Conservation (phyloP, 441 rosid species). For the Adansonia madagascariensis region DNA sequence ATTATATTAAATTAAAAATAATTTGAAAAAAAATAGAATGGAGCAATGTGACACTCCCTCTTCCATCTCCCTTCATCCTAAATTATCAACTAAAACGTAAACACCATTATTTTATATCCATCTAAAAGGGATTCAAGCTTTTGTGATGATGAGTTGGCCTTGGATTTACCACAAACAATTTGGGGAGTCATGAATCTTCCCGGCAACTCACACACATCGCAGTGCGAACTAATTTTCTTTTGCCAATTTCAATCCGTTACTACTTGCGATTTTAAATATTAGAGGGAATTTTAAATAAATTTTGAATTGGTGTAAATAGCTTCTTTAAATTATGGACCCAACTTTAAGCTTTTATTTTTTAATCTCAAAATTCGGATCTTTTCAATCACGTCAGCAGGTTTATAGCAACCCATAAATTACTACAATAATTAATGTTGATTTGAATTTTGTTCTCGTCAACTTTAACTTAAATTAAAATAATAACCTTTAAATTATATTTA, state of each 20-base stretch:
- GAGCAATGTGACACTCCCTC: too few relatives aligned
- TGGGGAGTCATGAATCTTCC: too few relatives aligned
- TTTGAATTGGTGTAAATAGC: neutral
- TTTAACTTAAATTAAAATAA: too few relatives aligned
- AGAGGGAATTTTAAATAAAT: neutral
- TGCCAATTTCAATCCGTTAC: too few relatives aligned
- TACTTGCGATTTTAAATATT: neutral
- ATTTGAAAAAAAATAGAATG: too few relatives aligned
- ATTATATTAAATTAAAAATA: too few relatives aligned
- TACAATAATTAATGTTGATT: neutral
- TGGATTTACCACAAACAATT: neutral
- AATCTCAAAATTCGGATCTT: neutral
- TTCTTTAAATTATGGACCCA: neutral
- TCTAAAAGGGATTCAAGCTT: constrained; percentile 4
- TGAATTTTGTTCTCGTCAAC: neutral
- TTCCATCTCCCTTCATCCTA: neutral
- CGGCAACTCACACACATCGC: too few relatives aligned
- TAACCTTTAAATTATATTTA: neutral
- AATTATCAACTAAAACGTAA: neutral
- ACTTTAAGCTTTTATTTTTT: neutral
- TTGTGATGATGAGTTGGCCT: neutral
- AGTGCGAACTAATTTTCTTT: too few relatives aligned
- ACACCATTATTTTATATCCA: constrained; percentile 1
- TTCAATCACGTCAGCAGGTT: neutral
- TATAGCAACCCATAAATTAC: neutral